These are phyloP conservation scores for Pyricularia sp. DNA, from an alignment of 2,329 filamentous ascomycete species.

Conservation along the genomic window DNA sequence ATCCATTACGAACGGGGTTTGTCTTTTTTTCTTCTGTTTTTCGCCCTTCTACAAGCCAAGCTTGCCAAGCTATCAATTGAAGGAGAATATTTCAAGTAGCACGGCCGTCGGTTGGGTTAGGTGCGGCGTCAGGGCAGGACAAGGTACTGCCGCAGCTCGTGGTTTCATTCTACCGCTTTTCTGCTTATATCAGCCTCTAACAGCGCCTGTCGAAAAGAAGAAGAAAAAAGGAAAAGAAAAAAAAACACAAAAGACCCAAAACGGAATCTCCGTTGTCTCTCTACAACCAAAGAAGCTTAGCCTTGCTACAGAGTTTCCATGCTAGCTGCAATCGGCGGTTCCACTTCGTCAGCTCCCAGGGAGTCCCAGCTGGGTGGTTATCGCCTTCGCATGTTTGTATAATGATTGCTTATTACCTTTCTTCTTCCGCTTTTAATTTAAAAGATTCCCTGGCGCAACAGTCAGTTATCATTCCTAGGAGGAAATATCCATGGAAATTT, in stretches of 20 bases:
- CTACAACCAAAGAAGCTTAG: neutral
- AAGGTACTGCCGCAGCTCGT: neutral
- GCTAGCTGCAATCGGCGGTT: neutral
- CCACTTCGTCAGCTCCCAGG: neutral
- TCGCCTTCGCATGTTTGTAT: neutral
- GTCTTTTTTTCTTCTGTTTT: too few relatives aligned
- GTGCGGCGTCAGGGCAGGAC: neutral
- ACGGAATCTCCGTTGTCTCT: neutral
- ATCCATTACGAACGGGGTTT: too few relatives aligned
- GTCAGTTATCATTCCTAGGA: neutral
- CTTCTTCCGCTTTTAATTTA: neutral
- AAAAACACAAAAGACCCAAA: neutral
- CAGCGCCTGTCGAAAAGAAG: too few relatives aligned
- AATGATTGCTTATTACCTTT: neutral
- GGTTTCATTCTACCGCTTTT: neutral
- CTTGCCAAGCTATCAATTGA: too few relatives aligned
- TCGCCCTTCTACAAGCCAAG: neutral
- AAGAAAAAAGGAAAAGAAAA: too few relatives aligned
- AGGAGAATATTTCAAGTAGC: neutral
- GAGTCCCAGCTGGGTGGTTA: too few relatives aligned
- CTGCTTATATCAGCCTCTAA: neutral
- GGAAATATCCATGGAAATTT: neutral
- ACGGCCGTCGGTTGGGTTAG: too few relatives aligned
- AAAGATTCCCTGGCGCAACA: neutral
- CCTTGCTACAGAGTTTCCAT: neutral